Evolutionary conservation across 2,329 filamentous ascomycete species (phyloP), one percentile per base, ranked within the genome.

Genomic region (Harringtonia aguacate): DNA sequence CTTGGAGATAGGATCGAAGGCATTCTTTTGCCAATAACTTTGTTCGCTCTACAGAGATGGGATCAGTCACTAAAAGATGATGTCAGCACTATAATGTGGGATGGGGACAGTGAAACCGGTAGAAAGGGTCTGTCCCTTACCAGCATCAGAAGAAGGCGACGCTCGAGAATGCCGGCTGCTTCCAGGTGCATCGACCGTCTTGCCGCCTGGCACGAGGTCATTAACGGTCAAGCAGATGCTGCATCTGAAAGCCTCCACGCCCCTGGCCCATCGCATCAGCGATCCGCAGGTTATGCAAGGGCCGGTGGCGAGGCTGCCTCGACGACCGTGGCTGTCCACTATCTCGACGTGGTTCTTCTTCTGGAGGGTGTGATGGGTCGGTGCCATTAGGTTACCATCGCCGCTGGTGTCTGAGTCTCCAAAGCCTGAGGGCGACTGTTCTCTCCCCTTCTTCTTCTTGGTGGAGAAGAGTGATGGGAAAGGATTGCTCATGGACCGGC

Each of bases 221-320:
- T 94, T 94, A 57, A 95, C 79, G 17, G 84, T 92, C 55, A 85
- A 67, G 60, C 88, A 95, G 44, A 86, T 82, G 35, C 84, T 84
- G 61, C 88, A 95, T 53, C 86, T 76, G 61, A 92, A 94, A 31
- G 82, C 75, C 30, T 75, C 75, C 48, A 88, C 64, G 43, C 81
- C 76, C 49, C 73, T 76, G 2, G 86, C 86, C 81, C 87, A 94
- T 45, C 83, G 75, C 51, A 94, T 81, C 45, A 80, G 76, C 44
- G 83, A 84, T 54, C 82, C 84, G 61, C 88, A 95, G 29, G 87
- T 89, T 76, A 90, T 88, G 59, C 88, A 95, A 53, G 77, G 80
- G 20, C 86, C 84, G 28, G 77, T 81, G 24, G 71, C 68, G 55
- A 82, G 76, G 52, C 41, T 42, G 20, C 86, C 77, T 52, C 72